Evolutionary conservation across 1,284 basidiomycete species (phyloP), one percentile per base, ranked within the genome.

Genomic region (Moesziomyces parantarcticus): DNA sequence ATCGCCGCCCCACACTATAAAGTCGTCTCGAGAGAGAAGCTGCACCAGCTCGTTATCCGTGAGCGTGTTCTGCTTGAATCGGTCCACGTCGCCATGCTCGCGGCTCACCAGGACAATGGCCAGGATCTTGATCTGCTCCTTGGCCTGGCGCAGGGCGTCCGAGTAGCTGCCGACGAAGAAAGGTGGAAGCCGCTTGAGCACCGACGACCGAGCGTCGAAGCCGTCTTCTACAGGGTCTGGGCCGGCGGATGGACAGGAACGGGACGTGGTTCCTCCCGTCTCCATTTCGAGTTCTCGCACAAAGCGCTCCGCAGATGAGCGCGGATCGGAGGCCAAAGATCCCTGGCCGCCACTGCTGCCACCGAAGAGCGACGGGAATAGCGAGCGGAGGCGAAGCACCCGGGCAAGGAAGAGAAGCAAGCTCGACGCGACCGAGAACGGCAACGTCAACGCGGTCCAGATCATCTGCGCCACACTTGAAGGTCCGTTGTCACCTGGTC

Each of bases 101-200:
- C 90, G 89, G 77, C 92, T 93, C 49, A 94, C 90, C n/a, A 98
- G 86, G 1, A 97, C 85, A 1, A 95, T 88, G 75, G 92, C 91
- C 0, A 91, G 90, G 47, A 97, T 87, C 83, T 88, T 89, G 23
- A 88, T 86, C 47, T 95, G 90, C 52, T 87, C 88, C 80, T 93
- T 88, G 61, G 92, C 91, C 18, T 84, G 81, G 48, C 88, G 87
- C 63, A 96, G 85, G 43, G 91, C 91, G 8, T 91, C 88, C 68
- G 95, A 92, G 81, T 98, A 97, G n/a, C 89, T 87, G 0, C 91
- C 91, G 5, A 91, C 83, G 52, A 88, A 89, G 85, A 97, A 94
- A 0, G 76, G 71, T 4, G 77, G 79, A 5, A 79, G 57, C n/a
- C 40, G 45, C 18, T 58, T 70, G 14, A 41, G 46, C 13, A 39